These are phyloP conservation scores for Russula foetens DNA, from an alignment of 768 basidiomycete species.

Conservation along the genomic window DNA sequence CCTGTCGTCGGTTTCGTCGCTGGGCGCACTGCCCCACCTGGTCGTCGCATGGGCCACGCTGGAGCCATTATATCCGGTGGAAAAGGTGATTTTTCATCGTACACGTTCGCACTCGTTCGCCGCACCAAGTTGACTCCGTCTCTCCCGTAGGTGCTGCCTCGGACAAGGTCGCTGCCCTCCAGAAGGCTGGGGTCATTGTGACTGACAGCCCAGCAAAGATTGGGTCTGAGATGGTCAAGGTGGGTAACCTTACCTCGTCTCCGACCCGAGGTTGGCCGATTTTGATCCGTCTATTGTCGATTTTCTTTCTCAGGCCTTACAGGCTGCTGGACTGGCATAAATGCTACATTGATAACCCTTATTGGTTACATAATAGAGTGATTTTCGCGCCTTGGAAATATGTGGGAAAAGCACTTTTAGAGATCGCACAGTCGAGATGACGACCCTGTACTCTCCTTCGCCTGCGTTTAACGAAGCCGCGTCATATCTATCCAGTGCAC, in stretches of 20 bases:
- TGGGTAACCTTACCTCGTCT: conserved; percentile 26
- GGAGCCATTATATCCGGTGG: conserved; percentile 98
- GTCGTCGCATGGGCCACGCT: conserved; percentile 96
- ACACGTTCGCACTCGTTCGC: background rate
- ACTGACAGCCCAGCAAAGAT: conserved; percentile 95
- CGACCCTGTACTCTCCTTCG: conserved; percentile 28
- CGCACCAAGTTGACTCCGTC: background rate
- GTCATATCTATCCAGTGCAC: conserved; percentile 48
- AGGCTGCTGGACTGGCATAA: conserved; percentile 63
- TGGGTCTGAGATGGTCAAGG: conserved; percentile 84
- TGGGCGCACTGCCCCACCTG: conserved; percentile 95
- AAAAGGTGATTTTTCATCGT: conserved; percentile 52
- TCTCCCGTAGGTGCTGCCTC: conserved; percentile 71
- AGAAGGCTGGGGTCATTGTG: conserved; percentile 88
- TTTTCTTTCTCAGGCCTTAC: conserved; percentile 52
- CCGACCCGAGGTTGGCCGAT: background rate
- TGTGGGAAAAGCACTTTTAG: conserved; percentile 4
- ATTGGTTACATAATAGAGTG: conserved; percentile 33
- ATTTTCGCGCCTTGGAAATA: conserved; percentile 16
- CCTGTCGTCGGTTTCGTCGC: conserved; percentile 98
- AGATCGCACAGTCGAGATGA: conserved; percentile 11
- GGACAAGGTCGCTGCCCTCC: conserved; percentile 89
- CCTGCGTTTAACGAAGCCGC: conserved; percentile 51
- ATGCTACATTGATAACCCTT: conserved; percentile 17
- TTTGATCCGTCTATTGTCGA: conserved; percentile 17